Evolutionary conservation across 305 asterid genomes (phyloP), one percentile per base, ranked within the genome.

Genomic region (Solanum hybrid): DNA sequence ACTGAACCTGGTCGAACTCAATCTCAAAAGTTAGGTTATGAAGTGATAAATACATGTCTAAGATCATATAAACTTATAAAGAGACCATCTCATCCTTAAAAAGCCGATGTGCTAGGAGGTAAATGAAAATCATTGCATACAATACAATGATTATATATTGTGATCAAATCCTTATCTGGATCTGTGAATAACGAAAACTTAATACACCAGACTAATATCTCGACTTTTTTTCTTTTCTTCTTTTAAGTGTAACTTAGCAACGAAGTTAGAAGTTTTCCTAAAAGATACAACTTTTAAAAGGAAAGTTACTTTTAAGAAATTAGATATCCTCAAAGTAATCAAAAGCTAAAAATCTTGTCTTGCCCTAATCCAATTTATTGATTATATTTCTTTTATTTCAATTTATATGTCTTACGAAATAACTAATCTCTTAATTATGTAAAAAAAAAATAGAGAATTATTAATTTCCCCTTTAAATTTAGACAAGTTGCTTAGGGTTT

Each of bases 291-390:
- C 76, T 84, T 84, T 84, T 84, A 51, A 84, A 31, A 12, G 29
- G 36, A 31, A 20, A 15, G 37, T 41, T 41, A 15, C 73, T 83
- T 68, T 41, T 27, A 83, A 39, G 37, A 15, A 26, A 39, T 81
- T 17, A 83, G 38, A 83, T 41, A 41, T 45, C 87, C 73, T 83
- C 34, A 83, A 82, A 24, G 61, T 38, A 38, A 38, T 38, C 24
- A 38, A 81, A 37, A 80, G 86, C 33, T 51, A 80, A 38, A 79
- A 81, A 38, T 38, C 33, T 81, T 27, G 33, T 83, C 87, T 83
- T 34, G 13, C 33, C 33, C 33, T 34, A 36, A 34, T 34, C 85
- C 85, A 34, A 79, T 34, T 1, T 79, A 79, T 79, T 34, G 51
- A 11, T 80, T 80, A 80, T 36, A 80, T 36, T 10, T 5, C 0